phyloP scores from a whole-genome alignment of 2,329 filamentous ascomycete genomes.

The Lasiodiplodia citricola region DNA sequence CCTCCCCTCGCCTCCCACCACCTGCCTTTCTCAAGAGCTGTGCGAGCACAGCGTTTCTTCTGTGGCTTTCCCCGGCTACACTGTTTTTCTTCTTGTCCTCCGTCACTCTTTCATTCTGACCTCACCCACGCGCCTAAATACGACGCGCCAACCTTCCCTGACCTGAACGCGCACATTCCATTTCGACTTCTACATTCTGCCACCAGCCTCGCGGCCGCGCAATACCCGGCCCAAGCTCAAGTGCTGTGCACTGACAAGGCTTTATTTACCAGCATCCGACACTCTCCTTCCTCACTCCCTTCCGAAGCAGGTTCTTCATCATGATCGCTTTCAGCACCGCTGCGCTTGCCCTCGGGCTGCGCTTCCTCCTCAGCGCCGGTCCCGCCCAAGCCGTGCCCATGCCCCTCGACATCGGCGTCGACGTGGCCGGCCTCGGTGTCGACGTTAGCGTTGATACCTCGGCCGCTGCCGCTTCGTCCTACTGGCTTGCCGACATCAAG shows the following conservation, averaged over 20 bases:
- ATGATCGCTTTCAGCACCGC: conserved; percentile 46
- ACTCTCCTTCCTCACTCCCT: conserved; percentile 18
- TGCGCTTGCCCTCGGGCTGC: conserved; percentile 45
- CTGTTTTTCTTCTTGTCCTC: conserved; percentile 22
- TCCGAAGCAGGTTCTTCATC: conserved; percentile 33
- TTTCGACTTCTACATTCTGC: conserved; percentile 22
- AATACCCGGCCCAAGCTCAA: conserved; percentile 4
- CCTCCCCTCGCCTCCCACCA: conserved; percentile 11
- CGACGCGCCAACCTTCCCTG: conserved; percentile 18
- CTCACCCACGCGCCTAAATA: neutral
- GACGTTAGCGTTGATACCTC: conserved; percentile 30
- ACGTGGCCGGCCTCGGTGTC: conserved; percentile 35
- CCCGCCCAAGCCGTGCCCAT: conserved; percentile 30
- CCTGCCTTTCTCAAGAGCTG: conserved; percentile 14
- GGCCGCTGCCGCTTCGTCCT: conserved; percentile 46
- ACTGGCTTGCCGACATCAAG: conserved; percentile 74
- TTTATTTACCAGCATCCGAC: conserved; percentile 16
- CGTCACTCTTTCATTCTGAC: conserved; percentile 20
- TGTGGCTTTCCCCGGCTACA: conserved; percentile 9
- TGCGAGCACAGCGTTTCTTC: conserved; percentile 26
- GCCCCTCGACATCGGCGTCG: conserved; percentile 26
- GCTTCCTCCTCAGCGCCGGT: conserved; percentile 36
- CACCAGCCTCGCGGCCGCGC: conserved; percentile 20
- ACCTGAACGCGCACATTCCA: conserved; percentile 22
- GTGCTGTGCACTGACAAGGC: conserved; percentile 28